Percentiles rank a stretch among this genome's conserved stretches.
Conservation (phyloP, 2,329 filamentous ascomycete genomes). For the Aspergillus jensenii region DNA sequence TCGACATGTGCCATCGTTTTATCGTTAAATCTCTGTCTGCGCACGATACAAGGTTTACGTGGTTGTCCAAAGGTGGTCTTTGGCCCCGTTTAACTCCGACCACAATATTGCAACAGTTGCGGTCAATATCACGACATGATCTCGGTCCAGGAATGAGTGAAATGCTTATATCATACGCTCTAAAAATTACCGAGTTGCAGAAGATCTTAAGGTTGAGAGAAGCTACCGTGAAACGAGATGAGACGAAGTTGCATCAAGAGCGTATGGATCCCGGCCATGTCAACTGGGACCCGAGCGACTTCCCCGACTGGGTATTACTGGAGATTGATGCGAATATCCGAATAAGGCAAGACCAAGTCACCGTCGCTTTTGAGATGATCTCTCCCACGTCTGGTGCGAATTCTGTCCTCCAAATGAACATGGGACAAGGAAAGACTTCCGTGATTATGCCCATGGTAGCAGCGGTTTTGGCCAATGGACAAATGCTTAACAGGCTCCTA, state of each 20-base stretch:
- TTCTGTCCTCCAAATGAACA: slow-evolving; percentile 65
- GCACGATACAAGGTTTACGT: slow-evolving; percentile 31
- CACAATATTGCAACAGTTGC: slow-evolving; percentile 46
- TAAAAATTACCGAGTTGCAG: slow-evolving; percentile 44
- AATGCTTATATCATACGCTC: slow-evolving; percentile 39
- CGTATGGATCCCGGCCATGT: slow-evolving; percentile 50
- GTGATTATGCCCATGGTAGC: slow-evolving; percentile 69
- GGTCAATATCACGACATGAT: slow-evolving; percentile 26
- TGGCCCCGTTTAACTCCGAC: slow-evolving; percentile 45
- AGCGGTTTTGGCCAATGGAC: slow-evolving; percentile 51
- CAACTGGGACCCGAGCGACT: slow-evolving; percentile 56
- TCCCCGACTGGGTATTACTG: slow-evolving; percentile 65
- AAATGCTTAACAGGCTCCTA: slow-evolving; percentile 55
- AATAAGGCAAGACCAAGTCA: slow-evolving; percentile 61
- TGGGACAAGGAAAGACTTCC: slow-evolving; percentile 69
- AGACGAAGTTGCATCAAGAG: slow-evolving; percentile 44
- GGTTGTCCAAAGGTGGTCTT: slow-evolving; percentile 41
- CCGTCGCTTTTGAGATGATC: slow-evolving; percentile 63
- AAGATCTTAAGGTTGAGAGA: slow-evolving; percentile 45
- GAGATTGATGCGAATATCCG: slow-evolving; percentile 66
- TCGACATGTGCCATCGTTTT: slow-evolving; percentile 14
- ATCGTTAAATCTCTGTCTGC: slow-evolving; percentile 22
- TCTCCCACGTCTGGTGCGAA: slow-evolving; percentile 53
- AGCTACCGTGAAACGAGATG: slow-evolving; percentile 29
- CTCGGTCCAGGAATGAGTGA: slow-evolving; percentile 40